Conservation (phyloP, 176 grass and related monocot species). For the Carex littledalei region DNA sequence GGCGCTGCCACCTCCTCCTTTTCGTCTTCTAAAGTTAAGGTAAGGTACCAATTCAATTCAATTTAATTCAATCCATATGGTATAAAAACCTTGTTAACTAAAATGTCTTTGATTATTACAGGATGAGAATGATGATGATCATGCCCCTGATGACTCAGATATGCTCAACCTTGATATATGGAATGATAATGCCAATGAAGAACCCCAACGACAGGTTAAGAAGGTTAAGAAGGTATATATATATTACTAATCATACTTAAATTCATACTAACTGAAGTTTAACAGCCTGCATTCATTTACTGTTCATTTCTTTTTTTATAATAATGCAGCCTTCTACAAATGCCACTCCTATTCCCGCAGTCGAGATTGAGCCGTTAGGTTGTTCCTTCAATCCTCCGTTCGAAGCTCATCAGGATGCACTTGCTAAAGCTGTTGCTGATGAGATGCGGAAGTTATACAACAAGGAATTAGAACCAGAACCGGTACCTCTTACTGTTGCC, state of each 20-base stretch:
- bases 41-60: too few species aligned
- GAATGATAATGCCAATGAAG: conserved; percentile 14
- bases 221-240: too few species aligned
- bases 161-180: conserved; percentile 57
- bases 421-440: conserved; percentile 78
- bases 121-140: not conserved
- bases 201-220: not conserved
- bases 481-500: conserved; percentile 76
- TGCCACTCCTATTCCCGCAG: conserved; percentile 41
- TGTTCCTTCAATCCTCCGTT: conserved; percentile 93
- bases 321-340: too few species aligned
- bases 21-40: too few species aligned
- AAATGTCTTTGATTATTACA: too few species aligned
- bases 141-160: conserved; percentile 38
- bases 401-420: conserved; percentile 88
- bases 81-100: too few species aligned
- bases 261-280: too few species aligned
- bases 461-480: conserved; percentile 67
- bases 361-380: conserved; percentile 76
- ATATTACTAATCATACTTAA: too few species aligned
- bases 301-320: too few species aligned
- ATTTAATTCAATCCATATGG: too few species aligned
- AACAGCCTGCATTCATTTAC: too few species aligned
- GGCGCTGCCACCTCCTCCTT: too few species aligned
- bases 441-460: conserved; percentile 75